Conservation (phyloP, 176 grass and related monocot genomes). For the Thinopyrum elongatum region DNA sequence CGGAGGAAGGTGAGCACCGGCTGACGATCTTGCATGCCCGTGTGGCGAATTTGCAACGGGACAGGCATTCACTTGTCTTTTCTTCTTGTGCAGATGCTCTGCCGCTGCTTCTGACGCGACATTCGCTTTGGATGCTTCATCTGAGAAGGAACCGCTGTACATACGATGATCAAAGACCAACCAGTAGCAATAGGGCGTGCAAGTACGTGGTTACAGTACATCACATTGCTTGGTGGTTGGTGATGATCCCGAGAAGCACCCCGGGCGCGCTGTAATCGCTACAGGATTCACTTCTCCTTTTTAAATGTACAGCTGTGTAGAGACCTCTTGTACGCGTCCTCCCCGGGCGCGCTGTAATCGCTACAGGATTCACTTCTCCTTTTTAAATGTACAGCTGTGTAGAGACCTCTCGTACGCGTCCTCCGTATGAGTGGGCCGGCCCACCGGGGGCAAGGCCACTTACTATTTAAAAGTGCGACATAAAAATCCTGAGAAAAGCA, state of each 20-base stretch:
- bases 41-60: neutral
- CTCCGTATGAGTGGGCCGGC: too few species aligned
- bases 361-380: too few species aligned
- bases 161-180: neutral
- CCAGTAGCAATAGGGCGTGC: neutral
- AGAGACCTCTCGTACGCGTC: too few species aligned
- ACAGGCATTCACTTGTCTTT: neutral
- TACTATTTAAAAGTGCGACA: too few species aligned
- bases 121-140: neutral
- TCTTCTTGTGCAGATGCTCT: slow-evolving; percentile 13
- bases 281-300: too few species aligned
- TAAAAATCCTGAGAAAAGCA: too few species aligned
- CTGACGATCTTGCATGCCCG: neutral
- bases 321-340: too few species aligned
- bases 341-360: too few species aligned
- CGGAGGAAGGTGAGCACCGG: slow-evolving; percentile 36
- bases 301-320: too few species aligned
- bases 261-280: slow-evolving; percentile 1
- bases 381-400: too few species aligned
- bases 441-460: too few species aligned
- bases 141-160: neutral
- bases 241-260: neutral
- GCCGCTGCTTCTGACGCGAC: slow-evolving; percentile 30
- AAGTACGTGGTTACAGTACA: neutral
- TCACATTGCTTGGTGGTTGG: neutral